phyloP scores from a whole-genome alignment of 2,329 filamentous ascomycete genomes.

The Epichloe festucae region DNA sequence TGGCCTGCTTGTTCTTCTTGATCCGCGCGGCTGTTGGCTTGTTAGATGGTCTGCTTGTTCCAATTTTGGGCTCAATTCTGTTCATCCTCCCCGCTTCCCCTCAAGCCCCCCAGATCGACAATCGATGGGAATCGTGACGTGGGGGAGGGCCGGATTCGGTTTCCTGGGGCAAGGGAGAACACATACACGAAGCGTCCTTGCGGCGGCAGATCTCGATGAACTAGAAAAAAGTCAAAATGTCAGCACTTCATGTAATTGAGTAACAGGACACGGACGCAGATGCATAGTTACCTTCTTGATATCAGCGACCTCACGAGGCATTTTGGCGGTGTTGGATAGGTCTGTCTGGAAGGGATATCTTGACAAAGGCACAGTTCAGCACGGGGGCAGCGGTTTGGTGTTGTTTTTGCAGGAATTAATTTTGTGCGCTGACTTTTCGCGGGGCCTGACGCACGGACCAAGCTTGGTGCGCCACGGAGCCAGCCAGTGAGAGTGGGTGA shows the following conservation, averaged over 20 bases:
- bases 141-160: slow-evolving; percentile 1
- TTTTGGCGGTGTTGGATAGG: slow-evolving; percentile 50
- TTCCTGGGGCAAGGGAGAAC: slow-evolving; percentile 8
- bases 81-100: neutral
- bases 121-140: neutral
- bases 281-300: slow-evolving; percentile 62
- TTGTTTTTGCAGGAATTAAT: neutral
- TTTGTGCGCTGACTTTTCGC: slow-evolving; percentile 10
- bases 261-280: no score
- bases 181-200: slow-evolving; percentile 98
- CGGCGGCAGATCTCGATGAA: slow-evolving; percentile 99
- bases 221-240: slow-evolving; percentile 30
- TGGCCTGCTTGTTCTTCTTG: slow-evolving; percentile 87
- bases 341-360: slow-evolving; percentile 11
- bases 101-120: neutral
- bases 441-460: slow-evolving; percentile 14
- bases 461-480: neutral
- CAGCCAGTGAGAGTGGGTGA: neutral
- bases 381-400: neutral
- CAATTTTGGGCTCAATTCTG: no score
- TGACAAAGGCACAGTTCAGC: slow-evolving; percentile 6
- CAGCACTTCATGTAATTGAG: neutral
- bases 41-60: neutral
- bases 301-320: slow-evolving; percentile 96
- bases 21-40: slow-evolving; percentile 59